Evolutionary conservation across 2,329 filamentous ascomycete genomes (phyloP).

Genomic region (Bipolaris zeicola): DNA sequence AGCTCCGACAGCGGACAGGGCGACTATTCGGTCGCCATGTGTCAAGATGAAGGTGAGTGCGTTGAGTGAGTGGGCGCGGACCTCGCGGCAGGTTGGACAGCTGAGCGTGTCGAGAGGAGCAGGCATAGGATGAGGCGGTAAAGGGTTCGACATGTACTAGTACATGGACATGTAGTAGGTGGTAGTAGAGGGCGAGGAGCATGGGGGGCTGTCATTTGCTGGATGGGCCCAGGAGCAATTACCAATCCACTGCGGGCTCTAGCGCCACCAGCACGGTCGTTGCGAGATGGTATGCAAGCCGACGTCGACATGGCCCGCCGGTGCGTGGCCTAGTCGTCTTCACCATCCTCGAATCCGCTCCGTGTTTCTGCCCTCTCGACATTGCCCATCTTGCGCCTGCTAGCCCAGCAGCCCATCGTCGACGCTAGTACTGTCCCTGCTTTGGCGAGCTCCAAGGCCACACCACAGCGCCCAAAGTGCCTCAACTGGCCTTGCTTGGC

Average conservation of each 20-base stretch:
- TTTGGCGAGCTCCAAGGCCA: constrained; percentile 39
- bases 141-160: not conserved
- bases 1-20: not conserved
- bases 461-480: constrained; percentile 37
- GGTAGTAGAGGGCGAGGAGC: not conserved
- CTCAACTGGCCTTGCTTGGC: constrained; percentile 45
- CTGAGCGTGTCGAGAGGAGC: not conserved
- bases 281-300: constrained; percentile 36
- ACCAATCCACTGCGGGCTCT: constrained; percentile 42
- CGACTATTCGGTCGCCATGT: not conserved
- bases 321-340: constrained; percentile 18
- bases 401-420: not conserved
- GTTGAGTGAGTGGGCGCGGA: not conserved
- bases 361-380: not conserved
- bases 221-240: constrained; percentile 29
- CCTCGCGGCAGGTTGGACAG: constrained; percentile 1
- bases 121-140: not conserved
- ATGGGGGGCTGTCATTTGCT: constrained; percentile 8
- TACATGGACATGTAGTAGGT: not conserved
- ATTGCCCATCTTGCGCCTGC: not conserved
- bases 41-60: not conserved
- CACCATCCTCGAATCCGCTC: not conserved
- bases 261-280: constrained; percentile 43
- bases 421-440: constrained; percentile 22
- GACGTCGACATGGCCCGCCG: constrained; percentile 31